Evolutionary conservation across 1,139 yeast genomes (phyloP), one percentile per base, ranked within the genome.

Genomic region (Groenewaldozyma sp.): DNA sequence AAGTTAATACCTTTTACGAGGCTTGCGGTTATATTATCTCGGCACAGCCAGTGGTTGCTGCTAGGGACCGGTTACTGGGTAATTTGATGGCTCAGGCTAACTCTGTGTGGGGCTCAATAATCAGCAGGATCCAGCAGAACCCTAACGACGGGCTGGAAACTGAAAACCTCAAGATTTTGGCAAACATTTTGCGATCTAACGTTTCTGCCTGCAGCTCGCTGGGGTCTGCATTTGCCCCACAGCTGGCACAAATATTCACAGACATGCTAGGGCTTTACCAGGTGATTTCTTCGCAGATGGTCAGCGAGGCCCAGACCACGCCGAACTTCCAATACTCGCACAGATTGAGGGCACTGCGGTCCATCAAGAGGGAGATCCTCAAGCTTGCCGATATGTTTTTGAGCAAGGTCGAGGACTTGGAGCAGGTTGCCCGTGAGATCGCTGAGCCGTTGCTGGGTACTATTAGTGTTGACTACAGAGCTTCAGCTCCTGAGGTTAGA

Each of bases 11-110:
- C 2, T 91, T 91, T 58, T 91, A 91, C 60, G 95, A 86, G 65
- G 97, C 98, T 1, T 91, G 98, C 68, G 97, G 97, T 55, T 77
- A 84, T 45, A 91, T 91, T 46, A 77, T 91, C 33, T 76, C 91
- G 43, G 95, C 96, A 6, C 96, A 88, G 61, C 69, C 75, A 20
- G 71, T 70, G 41, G 62, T 70, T 37, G 68, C 70, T 41, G 74
- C 73, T 13, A 79, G 94, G 59, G 88, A 83, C 48, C 74, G 79
- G 45, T 69, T 88, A 44, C 71, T 91, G 43, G 62, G 70, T 39
- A 93, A 86, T 40, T 71, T 91, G 52, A 91, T 91, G 98, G 72
- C 76, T 36, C 67, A 87, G 49, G 98, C 98, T 38, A 91, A 93
- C 60, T 73, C 79, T 68, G 97, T 96, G 1, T 91, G 98, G 98